phyloP scores from a whole-genome alignment of 2,329 filamentous ascomycete species.

The Lomentospora prolificans region DNA sequence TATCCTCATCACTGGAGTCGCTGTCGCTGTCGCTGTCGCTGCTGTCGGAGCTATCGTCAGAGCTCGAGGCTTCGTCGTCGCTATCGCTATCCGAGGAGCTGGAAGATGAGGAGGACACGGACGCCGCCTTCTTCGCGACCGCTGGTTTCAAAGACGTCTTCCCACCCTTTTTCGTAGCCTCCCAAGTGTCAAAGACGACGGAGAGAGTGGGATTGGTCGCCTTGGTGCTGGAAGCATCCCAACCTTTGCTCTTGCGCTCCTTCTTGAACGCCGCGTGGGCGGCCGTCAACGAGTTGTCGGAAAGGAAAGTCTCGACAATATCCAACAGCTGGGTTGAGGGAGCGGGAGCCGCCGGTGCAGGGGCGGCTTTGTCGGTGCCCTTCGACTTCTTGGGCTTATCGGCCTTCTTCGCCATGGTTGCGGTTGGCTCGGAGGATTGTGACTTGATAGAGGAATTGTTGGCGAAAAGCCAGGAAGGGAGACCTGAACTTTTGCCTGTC shows the following conservation, averaged over 20 bases:
- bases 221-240: constrained; percentile 23
- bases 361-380: constrained; percentile 13
- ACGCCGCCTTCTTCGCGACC: not conserved
- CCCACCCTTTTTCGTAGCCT: constrained; percentile 17
- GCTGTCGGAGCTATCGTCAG: constrained; percentile 8
- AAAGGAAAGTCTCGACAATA: constrained; percentile 57
- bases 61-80: constrained; percentile 13
- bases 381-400: constrained; percentile 14
- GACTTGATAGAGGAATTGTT: constrained; percentile 24
- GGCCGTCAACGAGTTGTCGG: constrained; percentile 52
- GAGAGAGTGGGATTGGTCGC: constrained; percentile 31
- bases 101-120: constrained; percentile 12
- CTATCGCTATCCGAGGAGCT: constrained; percentile 12
- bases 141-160: constrained; percentile 1
- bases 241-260: constrained; percentile 47
- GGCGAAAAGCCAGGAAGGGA: constrained; percentile 33
- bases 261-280: constrained; percentile 54
- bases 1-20: constrained; percentile 15
- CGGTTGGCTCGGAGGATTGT: constrained; percentile 8
- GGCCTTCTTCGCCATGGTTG: constrained; percentile 23
- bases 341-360: constrained; percentile 14
- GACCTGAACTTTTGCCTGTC: constrained; percentile 11
- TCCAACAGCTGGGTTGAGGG: constrained; percentile 53
- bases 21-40: constrained; percentile 15
- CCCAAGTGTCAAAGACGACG: constrained; percentile 41